Conservation (phyloP, 2,329 filamentous ascomycete species). For the Salinomyces thailandicus region DNA sequence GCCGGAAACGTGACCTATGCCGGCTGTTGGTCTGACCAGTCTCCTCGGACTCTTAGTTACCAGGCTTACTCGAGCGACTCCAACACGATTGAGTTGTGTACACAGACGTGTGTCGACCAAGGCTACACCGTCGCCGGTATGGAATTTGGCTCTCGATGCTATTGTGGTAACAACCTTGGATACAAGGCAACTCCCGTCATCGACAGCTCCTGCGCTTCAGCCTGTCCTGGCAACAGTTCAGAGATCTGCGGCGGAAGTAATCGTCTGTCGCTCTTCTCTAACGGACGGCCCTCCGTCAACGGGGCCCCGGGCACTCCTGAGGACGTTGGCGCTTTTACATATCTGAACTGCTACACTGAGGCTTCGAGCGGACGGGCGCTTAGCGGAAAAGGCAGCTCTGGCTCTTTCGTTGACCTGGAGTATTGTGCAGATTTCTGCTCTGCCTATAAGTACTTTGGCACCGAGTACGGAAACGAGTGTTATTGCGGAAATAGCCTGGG, state of each 20-base stretch:
- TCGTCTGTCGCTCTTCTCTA: conserved; percentile 25
- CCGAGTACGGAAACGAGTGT: conserved; percentile 30
- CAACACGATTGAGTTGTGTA: conserved; percentile 26
- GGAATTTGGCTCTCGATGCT: conserved; percentile 25
- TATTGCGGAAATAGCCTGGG: conserved; percentile 21
- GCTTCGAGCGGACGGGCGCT: conserved; percentile 19
- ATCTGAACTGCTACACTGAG: conserved; percentile 24
- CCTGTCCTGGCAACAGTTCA: conserved; percentile 24
- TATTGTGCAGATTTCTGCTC: conserved; percentile 28
- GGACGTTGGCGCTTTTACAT: conserved; percentile 20
- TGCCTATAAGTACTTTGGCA: conserved; percentile 30
- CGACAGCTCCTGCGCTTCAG: conserved; percentile 21
- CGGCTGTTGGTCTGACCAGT: conserved; percentile 29
- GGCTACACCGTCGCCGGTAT: conserved; percentile 28
- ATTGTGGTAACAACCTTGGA: conserved; percentile 23
- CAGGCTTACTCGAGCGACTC: conserved; percentile 17
- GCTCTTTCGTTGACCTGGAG: conserved; percentile 30
- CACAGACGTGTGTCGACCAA: conserved; percentile 19
- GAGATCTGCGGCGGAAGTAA: conserved; percentile 23
- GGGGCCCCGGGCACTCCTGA: conserved; percentile 19
- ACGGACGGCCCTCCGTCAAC: conserved; percentile 13
- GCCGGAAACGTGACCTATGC: conserved; percentile 27
- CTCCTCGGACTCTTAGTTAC: conserved; percentile 15
- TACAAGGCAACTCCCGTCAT: conserved; percentile 17
- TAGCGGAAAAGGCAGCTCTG: conserved; percentile 15